These are phyloP conservation scores for Fraxinus anomala DNA, from an alignment of 257 asterid species.

Conservation along the genomic window DNA sequence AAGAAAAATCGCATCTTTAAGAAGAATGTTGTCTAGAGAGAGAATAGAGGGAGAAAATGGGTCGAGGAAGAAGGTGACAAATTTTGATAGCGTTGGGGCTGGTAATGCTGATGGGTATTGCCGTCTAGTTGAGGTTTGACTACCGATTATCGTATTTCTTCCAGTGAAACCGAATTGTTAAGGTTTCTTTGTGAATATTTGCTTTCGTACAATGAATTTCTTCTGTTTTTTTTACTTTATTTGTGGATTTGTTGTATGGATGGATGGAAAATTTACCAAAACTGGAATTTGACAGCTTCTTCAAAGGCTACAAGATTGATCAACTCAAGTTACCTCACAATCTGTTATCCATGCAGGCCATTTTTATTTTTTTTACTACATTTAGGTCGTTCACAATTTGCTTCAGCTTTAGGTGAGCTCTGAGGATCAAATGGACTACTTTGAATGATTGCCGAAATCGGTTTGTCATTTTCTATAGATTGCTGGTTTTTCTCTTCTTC, in stretches of 20 bases:
- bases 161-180: constrained; percentile 54
- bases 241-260: neutral
- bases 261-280: neutral
- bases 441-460: too few relatives aligned
- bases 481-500: too few relatives aligned
- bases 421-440: too few relatives aligned
- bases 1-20: neutral
- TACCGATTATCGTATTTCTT: constrained; percentile 57
- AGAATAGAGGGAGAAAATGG: constrained; percentile 43
- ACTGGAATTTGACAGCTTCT: neutral
- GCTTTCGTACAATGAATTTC: neutral
- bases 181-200: constrained; percentile 43
- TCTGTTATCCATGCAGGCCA: too few relatives aligned
- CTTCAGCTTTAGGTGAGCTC: too few relatives aligned
- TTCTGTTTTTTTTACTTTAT: neutral
- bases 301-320: too few relatives aligned
- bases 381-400: too few relatives aligned
- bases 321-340: too few relatives aligned
- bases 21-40: neutral
- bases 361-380: too few relatives aligned
- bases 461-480: too few relatives aligned
- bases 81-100: constrained; percentile 51
- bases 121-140: constrained; percentile 72
- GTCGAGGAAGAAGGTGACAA: constrained; percentile 50
- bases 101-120: constrained; percentile 61